phyloP scores from a whole-genome alignment of 768 basidiomycete species.

The Clavaria fumosa region DNA sequence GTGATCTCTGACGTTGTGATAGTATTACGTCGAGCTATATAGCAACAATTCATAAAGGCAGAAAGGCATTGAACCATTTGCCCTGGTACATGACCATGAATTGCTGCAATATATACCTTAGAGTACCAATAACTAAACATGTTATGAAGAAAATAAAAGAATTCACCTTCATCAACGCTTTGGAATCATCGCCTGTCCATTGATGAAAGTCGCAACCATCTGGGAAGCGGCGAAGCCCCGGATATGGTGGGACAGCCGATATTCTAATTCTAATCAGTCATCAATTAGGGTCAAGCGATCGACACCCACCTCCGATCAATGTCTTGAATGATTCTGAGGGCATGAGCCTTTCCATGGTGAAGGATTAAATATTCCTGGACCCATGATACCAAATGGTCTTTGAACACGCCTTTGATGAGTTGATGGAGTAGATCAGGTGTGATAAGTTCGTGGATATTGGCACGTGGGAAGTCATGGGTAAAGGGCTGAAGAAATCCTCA shows the following conservation, averaged over 20 bases:
- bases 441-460: constrained; percentile 21
- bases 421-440: constrained; percentile 25
- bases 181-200: constrained; percentile 10
- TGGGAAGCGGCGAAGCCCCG: constrained; percentile 6
- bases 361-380: constrained; percentile 16
- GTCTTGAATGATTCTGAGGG: constrained; percentile 17
- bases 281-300: neutral
- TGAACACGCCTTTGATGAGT: constrained; percentile 27
- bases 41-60: constrained; percentile 14
- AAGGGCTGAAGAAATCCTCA: constrained; percentile 1
- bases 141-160: neutral
- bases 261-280: constrained; percentile 1
- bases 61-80: constrained; percentile 8
- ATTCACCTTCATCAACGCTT: constrained; percentile 9
- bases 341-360: constrained; percentile 10
- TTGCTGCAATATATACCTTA: constrained; percentile 13
- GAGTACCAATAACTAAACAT: neutral
- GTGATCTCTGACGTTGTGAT: constrained; percentile 6
- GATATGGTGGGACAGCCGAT: constrained; percentile 5
- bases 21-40: constrained; percentile 10
- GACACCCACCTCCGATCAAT: constrained; percentile 20
- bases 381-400: constrained; percentile 27
- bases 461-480: constrained; percentile 8
- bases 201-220: constrained; percentile 7
- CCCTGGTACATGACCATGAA: constrained; percentile 10